Conservation (phyloP, 2,329 filamentous ascomycete species). For the Trichoderma endophyticum region DNA sequence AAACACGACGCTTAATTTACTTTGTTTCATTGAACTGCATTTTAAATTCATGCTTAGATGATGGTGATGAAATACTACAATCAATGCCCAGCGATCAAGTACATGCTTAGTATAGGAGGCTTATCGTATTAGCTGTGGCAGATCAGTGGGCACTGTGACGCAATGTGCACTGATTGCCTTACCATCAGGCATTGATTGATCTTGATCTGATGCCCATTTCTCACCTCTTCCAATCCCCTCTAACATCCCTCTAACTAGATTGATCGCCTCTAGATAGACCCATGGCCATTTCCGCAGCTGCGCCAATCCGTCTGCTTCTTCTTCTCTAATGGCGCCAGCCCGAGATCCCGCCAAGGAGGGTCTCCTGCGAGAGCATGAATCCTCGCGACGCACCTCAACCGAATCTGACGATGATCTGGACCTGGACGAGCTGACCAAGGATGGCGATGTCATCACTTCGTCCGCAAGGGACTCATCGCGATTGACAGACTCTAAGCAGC, state of each 20-base stretch:
- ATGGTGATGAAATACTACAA: neutral
- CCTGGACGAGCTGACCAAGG: slow-evolving; percentile 16
- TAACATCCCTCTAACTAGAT: neutral
- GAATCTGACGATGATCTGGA: slow-evolving; percentile 16
- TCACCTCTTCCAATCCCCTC: neutral
- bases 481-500: neutral
- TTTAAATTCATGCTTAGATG: neutral
- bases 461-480: neutral
- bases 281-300: neutral
- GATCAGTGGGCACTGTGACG: neutral
- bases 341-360: slow-evolving; percentile 17
- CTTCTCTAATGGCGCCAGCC: neutral
- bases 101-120: neutral
- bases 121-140: neutral
- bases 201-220: neutral
- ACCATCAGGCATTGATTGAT: neutral
- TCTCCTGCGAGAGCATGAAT: neutral
- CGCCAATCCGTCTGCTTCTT: neutral
- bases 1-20: neutral
- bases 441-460: neutral
- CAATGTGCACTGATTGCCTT: neutral
- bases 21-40: neutral
- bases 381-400: neutral
- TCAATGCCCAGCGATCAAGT: neutral
- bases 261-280: neutral